phyloP scores from a whole-genome alignment of 139 green algal genomes.

The Coelastrella sp. region DNA sequence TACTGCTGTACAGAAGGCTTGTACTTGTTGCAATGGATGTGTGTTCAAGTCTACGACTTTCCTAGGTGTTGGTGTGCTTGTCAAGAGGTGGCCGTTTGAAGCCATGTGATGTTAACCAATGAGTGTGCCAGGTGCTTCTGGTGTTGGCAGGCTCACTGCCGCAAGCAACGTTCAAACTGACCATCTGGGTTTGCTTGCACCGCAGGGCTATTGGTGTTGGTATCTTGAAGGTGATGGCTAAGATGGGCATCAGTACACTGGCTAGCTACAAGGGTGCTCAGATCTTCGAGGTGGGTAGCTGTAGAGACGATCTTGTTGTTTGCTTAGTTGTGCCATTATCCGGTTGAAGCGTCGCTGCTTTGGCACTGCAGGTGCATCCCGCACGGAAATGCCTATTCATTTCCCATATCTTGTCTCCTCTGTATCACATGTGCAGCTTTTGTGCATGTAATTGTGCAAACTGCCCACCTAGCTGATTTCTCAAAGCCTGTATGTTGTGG shows the following conservation, averaged over 20 bases:
- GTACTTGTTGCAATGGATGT: background rate
- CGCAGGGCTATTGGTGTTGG: conserved; percentile 59
- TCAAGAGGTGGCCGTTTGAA: too few species aligned
- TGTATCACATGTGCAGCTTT: background rate
- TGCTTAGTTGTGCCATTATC: too few species aligned
- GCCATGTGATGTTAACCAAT: too few species aligned
- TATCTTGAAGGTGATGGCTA: conserved; percentile 89
- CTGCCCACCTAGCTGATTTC: too few species aligned
- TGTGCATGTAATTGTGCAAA: too few species aligned
- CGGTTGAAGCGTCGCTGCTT: background rate
- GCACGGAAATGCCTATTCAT: background rate
- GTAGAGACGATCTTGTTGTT: too few species aligned
- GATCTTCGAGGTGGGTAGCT: conserved; percentile 92
- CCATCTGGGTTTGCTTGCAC: background rate
- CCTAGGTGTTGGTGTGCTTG: too few species aligned
- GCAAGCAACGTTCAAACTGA: background rate
- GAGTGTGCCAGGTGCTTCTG: too few species aligned
- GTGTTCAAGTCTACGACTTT: background rate
- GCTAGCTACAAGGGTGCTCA: conserved; percentile 97
- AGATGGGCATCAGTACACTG: conserved; percentile 98
- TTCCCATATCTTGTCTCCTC: background rate
- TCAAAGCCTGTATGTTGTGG: too few species aligned
- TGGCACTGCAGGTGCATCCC: background rate
- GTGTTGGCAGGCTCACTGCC: background rate
- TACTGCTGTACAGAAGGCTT: background rate